These are phyloP conservation scores for Arthrobotrys pseudoclavata DNA, from an alignment of 2,329 filamentous ascomycete genomes.

Conservation along the genomic window DNA sequence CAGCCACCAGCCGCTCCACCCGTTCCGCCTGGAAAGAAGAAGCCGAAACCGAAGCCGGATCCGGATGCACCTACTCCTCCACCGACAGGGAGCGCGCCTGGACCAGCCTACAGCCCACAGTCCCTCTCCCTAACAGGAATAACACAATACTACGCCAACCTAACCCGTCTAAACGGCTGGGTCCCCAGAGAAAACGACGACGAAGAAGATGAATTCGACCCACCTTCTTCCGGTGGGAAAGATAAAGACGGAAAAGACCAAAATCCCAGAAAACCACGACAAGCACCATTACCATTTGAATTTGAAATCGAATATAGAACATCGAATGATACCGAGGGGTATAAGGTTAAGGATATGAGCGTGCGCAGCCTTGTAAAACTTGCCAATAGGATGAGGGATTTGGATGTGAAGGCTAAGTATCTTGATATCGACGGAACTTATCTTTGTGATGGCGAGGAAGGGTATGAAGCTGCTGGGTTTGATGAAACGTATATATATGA, in stretches of 20 bases:
- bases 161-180: constrained; percentile 81
- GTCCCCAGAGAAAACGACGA: constrained; percentile 70
- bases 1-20: constrained; percentile 64
- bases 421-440: constrained; percentile 40
- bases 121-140: constrained; percentile 82
- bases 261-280: constrained; percentile 72
- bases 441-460: constrained; percentile 29
- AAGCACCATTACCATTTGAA: constrained; percentile 72
- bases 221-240: constrained; percentile 61
- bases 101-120: constrained; percentile 91
- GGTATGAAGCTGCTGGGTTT: constrained; percentile 31
- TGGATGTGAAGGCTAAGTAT: constrained; percentile 64
- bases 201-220: constrained; percentile 62
- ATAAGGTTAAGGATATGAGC: constrained; percentile 84
- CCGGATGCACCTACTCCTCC: constrained; percentile 75
- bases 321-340: constrained; percentile 75
- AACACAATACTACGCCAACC: constrained; percentile 92
- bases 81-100: constrained; percentile 78
- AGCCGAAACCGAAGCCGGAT: constrained; percentile 61
- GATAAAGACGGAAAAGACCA: constrained; percentile 64
- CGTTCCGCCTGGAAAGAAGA: constrained; percentile 25
- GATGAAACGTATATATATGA: constrained; percentile 43
- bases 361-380: constrained; percentile 84
- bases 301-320: constrained; percentile 92
- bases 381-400: constrained; percentile 78